These are phyloP conservation scores for Alternaria sp. DNA, from an alignment of 2,329 filamentous ascomycete genomes.

Conservation along the genomic window DNA sequence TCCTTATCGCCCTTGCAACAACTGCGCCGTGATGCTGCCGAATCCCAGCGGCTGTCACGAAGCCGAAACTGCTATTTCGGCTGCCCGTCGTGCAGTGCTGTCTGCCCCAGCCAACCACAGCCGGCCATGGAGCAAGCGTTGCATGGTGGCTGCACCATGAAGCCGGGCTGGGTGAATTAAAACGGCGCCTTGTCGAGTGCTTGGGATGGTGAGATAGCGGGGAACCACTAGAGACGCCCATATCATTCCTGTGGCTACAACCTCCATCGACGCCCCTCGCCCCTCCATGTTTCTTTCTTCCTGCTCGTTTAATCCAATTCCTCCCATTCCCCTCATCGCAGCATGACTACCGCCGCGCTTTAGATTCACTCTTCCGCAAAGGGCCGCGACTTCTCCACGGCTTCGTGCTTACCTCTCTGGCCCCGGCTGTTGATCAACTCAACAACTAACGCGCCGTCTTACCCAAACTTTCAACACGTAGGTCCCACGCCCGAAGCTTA, in stretches of 20 bases:
- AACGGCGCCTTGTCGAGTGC: conserved; percentile 42
- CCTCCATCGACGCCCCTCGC: conserved; percentile 28
- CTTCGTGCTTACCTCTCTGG: conserved; percentile 17
- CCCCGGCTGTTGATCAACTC: conserved; percentile 35
- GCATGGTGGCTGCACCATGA: conserved; percentile 42
- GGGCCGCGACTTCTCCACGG: conserved; percentile 23
- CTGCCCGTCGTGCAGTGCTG: conserved; percentile 17
- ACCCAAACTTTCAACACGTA: conserved; percentile 18
- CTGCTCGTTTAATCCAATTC: conserved; percentile 11
- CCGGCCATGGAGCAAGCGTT: conserved; percentile 29
- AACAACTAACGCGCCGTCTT: conserved; percentile 15
- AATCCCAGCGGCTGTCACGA: conserved; percentile 13
- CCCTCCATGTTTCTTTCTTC: conserved; percentile 29
- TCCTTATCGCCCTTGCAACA: conserved; percentile 21
- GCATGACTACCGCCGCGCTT: conserved; percentile 36
- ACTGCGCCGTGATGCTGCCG: conserved; percentile 16
- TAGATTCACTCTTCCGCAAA: conserved; percentile 27
- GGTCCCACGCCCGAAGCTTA: conserved; percentile 12
- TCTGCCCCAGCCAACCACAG: conserved; percentile 29
- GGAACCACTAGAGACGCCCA: conserved; percentile 37
- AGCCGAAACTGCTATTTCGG: conserved; percentile 16
- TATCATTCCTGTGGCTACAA: conserved; percentile 45
- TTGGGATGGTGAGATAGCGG: conserved; percentile 38
- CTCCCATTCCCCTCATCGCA: conserved; percentile 4
- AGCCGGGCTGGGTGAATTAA: conserved; percentile 35